These are phyloP conservation scores for Ilex asprella DNA, from an alignment of 257 asterid genomes.

Conservation along the genomic window DNA sequence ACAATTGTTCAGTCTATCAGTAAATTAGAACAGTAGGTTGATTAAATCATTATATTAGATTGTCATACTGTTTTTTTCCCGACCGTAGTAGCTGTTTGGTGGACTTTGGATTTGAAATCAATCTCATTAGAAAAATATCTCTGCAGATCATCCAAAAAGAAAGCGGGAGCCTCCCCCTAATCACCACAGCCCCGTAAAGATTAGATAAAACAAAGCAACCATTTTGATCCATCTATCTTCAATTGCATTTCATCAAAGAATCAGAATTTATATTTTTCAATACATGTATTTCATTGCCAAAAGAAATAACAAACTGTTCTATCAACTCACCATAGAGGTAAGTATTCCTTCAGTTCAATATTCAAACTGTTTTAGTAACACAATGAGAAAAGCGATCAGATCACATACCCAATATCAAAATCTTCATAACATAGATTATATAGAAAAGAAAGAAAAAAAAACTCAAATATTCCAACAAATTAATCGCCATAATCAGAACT, in stretches of 20 bases:
- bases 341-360: conserved; percentile 28
- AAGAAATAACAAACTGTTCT: neutral
- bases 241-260: neutral
- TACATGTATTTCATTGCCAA: neutral
- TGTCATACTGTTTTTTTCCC: conserved; percentile 61
- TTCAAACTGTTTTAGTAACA: conserved; percentile 33
- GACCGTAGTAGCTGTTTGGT: conserved; percentile 32
- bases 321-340: conserved; percentile 55
- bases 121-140: conserved; percentile 29
- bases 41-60: conserved; percentile 8
- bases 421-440: conserved; percentile 12
- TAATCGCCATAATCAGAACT: neutral
- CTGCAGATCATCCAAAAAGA: conserved; percentile 39
- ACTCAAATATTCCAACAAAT: neutral
- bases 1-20: conserved; percentile 8
- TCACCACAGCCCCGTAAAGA: conserved; percentile 14
- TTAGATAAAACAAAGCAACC: conserved; percentile 12
- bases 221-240: conserved; percentile 6
- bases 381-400: conserved; percentile 12
- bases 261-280: neutral
- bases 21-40: neutral
- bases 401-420: conserved; percentile 12
- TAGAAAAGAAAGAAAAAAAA: neutral
- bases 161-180: conserved; percentile 93
- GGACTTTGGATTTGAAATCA: conserved; percentile 38